These are phyloP conservation scores for Cucumis hystrix DNA, from an alignment of 306 rosid genomes.

Conservation along the genomic window DNA sequence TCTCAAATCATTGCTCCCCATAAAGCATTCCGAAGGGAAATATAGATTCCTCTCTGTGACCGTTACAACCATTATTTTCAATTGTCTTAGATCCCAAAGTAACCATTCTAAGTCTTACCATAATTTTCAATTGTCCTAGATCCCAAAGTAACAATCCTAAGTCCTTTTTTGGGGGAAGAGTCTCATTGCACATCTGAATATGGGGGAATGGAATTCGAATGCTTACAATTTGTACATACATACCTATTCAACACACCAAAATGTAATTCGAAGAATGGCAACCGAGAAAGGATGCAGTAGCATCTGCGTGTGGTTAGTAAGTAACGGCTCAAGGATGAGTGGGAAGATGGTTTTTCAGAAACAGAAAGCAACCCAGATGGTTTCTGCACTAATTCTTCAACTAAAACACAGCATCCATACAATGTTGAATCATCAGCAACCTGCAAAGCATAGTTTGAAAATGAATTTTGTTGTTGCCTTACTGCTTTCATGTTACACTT, in stretches of 20 bases:
- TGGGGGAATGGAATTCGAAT: neutral
- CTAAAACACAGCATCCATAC: conserved; percentile 93
- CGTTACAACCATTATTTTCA: neutral
- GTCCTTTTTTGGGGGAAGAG: neutral
- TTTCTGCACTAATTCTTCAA: conserved; percentile 87
- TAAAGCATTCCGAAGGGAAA: neutral
- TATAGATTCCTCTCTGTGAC: neutral
- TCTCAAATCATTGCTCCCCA: neutral
- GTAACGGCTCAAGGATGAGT: conserved; percentile 61
- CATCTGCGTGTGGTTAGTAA: conserved; percentile 81
- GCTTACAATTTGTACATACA: neutral
- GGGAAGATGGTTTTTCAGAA: conserved; percentile 43
- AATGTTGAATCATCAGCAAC: conserved; percentile 93
- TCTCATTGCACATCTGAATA: neutral
- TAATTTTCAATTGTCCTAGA: neutral
- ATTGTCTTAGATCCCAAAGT: neutral
- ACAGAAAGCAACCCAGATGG: conserved; percentile 75
- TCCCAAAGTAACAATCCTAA: neutral
- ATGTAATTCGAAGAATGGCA: conserved; percentile 88
- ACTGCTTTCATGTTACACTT: neutral
- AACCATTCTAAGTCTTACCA: neutral
- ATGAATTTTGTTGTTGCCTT: neutral
- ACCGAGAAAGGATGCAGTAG: conserved; percentile 90
- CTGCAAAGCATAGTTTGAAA: conserved; percentile 23
- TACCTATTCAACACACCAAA: conserved; percentile 86